Percentiles rank a stretch among this genome's conserved stretches.
phyloP scores from a whole-genome alignment of 1,284 basidiomycete species.

The Trichosporon faecale region DNA sequence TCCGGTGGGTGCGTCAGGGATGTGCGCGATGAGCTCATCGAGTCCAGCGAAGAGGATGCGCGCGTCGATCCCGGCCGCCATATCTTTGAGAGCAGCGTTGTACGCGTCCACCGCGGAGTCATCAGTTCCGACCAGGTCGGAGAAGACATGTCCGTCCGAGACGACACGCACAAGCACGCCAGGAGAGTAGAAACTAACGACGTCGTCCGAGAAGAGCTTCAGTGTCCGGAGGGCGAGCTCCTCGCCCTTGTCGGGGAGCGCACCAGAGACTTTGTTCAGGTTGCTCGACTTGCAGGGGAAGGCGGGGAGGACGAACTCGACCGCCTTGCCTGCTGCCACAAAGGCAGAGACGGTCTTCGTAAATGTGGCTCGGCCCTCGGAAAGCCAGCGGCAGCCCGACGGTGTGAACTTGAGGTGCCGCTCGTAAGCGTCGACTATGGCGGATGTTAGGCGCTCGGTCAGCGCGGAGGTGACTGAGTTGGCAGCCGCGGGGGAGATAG shows the following conservation, averaged over 20 bases:
- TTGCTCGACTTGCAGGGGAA: conserved; percentile 14
- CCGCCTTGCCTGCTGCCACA: background rate
- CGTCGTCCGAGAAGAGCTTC: background rate
- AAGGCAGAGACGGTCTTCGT: background rate
- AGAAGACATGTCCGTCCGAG: conserved; percentile 12
- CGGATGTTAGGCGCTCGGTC: background rate
- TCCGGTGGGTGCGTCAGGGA: background rate
- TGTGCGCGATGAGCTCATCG: conserved; percentile 1
- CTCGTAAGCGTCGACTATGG: background rate
- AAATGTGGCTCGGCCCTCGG: background rate
- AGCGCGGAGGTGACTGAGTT: background rate
- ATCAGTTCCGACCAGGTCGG: conserved; percentile 13
- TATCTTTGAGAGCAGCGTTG: background rate
- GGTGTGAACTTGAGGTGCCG: conserved; percentile 5
- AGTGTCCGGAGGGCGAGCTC: conserved; percentile 9
- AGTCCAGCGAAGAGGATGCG: background rate
- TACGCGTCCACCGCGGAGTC: conserved; percentile 5
- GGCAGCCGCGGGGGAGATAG: background rate
- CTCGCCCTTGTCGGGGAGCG: conserved; percentile 11
- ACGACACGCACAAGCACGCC: conserved; percentile 8
- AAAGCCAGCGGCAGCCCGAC: background rate
- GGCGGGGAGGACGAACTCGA: conserved; percentile 13
- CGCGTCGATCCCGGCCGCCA: background rate
- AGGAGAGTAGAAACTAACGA: background rate
- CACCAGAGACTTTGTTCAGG: conserved; percentile 5